These are phyloP conservation scores for Eleusine coracana DNA, from an alignment of 176 grass and related monocot species.

Conservation along the genomic window DNA sequence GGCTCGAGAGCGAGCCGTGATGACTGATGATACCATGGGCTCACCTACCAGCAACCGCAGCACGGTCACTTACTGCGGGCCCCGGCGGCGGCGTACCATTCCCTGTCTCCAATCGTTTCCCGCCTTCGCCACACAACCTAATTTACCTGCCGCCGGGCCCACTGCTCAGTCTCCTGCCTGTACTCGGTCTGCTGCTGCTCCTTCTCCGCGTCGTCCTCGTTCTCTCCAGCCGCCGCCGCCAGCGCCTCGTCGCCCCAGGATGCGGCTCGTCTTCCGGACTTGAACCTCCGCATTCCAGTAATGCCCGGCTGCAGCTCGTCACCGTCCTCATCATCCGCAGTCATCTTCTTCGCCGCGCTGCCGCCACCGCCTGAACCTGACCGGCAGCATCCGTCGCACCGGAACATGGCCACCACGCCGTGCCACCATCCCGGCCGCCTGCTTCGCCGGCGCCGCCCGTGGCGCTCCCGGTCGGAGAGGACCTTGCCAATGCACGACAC, in stretches of 20 bases:
- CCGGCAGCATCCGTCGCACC: slow-evolving; percentile 38
- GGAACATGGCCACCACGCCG: slow-evolving; percentile 39
- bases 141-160: slow-evolving; percentile 50
- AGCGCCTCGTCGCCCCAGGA: slow-evolving; percentile 64
- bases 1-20: background rate
- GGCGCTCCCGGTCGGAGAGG: slow-evolving; percentile 73
- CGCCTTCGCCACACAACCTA: slow-evolving; percentile 30
- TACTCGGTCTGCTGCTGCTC: background rate
- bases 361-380: background rate
- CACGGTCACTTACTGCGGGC: slow-evolving; percentile 28
- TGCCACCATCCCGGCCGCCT: slow-evolving; percentile 48
- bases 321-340: slow-evolving; percentile 9
- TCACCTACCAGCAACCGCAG: background rate
- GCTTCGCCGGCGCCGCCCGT: slow-evolving; percentile 32
- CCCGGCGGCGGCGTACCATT: slow-evolving; percentile 1
- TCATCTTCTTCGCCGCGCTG: slow-evolving; percentile 21
- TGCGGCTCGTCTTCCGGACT: slow-evolving; percentile 62
- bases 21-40: background rate
- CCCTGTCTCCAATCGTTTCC: slow-evolving; percentile 25
- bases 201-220: background rate
- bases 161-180: slow-evolving; percentile 36
- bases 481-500: slow-evolving; percentile 99
- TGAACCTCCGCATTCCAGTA: slow-evolving; percentile 57
- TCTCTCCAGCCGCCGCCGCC: slow-evolving; percentile 10
- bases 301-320: slow-evolving; percentile 33